Conservation (phyloP, 805 yeast species). For the Lipomyces lipofer region DNA sequence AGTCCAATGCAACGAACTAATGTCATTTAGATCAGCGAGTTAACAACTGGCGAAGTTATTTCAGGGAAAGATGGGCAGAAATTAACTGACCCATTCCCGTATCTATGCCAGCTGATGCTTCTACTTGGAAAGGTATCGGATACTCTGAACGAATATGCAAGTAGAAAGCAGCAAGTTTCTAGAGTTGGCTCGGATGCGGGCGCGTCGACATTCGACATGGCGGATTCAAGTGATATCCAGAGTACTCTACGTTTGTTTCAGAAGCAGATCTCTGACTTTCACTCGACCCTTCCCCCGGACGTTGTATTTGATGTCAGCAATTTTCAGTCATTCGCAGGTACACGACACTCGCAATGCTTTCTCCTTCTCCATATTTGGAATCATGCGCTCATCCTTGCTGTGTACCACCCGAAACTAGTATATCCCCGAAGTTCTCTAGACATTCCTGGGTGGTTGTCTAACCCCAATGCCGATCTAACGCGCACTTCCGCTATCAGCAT, state of each 20-base stretch:
- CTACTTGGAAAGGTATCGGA: constrained; percentile 36
- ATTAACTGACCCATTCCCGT: constrained; percentile 35
- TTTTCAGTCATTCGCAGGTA: constrained; percentile 33
- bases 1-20: constrained; percentile 2
- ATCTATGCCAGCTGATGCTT: constrained; percentile 32
- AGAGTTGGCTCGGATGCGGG: not conserved
- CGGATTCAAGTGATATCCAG: not conserved
- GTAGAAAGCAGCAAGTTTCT: not conserved
- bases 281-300: constrained; percentile 33
- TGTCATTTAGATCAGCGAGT: constrained; percentile 4
- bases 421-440: constrained; percentile 34
- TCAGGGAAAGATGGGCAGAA: constrained; percentile 10
- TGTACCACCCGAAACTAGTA: constrained; percentile 36
- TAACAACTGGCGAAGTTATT: constrained; percentile 14
- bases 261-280: constrained; percentile 34
- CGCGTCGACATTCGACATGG: not conserved
- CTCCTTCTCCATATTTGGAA: constrained; percentile 35
- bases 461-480: constrained; percentile 33
- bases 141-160: constrained; percentile 30
- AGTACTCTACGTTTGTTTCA: constrained; percentile 21
- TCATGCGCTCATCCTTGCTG: constrained; percentile 37
- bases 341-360: constrained; percentile 34
- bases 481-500: constrained; percentile 37
- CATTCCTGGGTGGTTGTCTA: constrained; percentile 26
- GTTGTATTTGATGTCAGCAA: constrained; percentile 35